These are phyloP conservation scores for Sporothrix pallida DNA, from an alignment of 2,329 filamentous ascomycete species.

Conservation along the genomic window DNA sequence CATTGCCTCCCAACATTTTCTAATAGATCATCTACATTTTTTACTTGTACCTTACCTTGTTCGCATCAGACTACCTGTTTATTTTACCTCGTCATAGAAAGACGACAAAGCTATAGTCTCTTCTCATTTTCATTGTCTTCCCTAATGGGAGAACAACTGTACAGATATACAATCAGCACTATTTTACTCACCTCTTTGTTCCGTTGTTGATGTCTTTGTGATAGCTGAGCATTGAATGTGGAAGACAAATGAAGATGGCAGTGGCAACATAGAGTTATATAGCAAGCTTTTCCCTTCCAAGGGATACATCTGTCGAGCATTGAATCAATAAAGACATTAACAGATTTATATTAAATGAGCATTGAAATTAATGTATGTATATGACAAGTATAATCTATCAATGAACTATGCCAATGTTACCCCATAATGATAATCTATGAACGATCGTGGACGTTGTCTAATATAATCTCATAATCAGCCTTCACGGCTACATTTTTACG, in stretches of 20 bases:
- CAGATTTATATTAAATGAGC: no score
- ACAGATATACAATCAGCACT: not conserved
- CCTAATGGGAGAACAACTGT: slow-evolving; percentile 1
- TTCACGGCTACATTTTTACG: not conserved
- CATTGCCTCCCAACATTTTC: not conserved
- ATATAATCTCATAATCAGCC: not conserved
- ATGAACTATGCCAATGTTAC: not conserved
- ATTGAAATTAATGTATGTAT: no score
- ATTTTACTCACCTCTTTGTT: not conserved
- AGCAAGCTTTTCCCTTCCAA: not conserved
- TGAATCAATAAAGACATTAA: not conserved
- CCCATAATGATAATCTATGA: not conserved
- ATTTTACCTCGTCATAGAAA: not conserved
- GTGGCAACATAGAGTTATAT: no score
- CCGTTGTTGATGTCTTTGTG: not conserved
- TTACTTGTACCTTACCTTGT: no score
- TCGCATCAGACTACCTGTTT: not conserved
- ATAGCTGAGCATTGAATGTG: not conserved
- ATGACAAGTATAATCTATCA: not conserved
- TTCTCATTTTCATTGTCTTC: not conserved
- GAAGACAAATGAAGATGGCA: no score
- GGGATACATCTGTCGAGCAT: not conserved
- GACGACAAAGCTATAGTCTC: not conserved
- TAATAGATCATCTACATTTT: slow-evolving; percentile 25
- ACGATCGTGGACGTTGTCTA: not conserved